Conservation (phyloP, 2,329 filamentous ascomycete genomes). For the Zasmidium angulare region DNA sequence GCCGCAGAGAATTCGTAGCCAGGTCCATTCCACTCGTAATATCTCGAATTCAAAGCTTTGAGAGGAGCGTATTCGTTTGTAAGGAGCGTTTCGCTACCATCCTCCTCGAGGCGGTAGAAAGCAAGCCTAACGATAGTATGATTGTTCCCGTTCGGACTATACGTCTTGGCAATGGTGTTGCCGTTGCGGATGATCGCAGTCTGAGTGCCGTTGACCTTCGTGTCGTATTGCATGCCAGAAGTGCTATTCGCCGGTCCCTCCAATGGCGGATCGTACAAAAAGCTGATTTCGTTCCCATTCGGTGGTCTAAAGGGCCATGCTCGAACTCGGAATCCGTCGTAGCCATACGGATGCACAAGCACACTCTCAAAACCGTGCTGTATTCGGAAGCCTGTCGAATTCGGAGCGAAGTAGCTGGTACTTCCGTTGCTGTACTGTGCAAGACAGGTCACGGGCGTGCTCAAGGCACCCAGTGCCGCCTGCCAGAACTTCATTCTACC, state of each 20-base stretch:
- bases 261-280: conserved; percentile 41
- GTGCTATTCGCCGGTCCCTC: conserved; percentile 39
- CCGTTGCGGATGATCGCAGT: conserved; percentile 37
- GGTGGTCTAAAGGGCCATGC: conserved; percentile 41
- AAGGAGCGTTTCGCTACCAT: conserved; percentile 39
- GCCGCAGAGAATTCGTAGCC: conserved; percentile 39
- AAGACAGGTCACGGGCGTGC: not conserved
- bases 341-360: conserved; percentile 41
- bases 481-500: not conserved
- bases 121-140: conserved; percentile 36
- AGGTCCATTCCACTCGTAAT: conserved; percentile 37
- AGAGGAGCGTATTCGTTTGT: conserved; percentile 37
- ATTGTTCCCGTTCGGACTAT: conserved; percentile 31
- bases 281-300: conserved; percentile 38
- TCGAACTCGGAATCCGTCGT: conserved; percentile 42
- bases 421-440: not conserved
- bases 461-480: not conserved
- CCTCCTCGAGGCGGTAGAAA: conserved; percentile 37
- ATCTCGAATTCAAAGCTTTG: conserved; percentile 38
- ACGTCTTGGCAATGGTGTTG: conserved; percentile 38
- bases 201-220: conserved; percentile 34
- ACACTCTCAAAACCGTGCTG: conserved; percentile 42
- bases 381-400: conserved; percentile 34
- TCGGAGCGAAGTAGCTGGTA: conserved; percentile 20
- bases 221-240: conserved; percentile 36